Conservation (phyloP, 1,139 yeast genomes). For the Starmera stellimalicola region DNA sequence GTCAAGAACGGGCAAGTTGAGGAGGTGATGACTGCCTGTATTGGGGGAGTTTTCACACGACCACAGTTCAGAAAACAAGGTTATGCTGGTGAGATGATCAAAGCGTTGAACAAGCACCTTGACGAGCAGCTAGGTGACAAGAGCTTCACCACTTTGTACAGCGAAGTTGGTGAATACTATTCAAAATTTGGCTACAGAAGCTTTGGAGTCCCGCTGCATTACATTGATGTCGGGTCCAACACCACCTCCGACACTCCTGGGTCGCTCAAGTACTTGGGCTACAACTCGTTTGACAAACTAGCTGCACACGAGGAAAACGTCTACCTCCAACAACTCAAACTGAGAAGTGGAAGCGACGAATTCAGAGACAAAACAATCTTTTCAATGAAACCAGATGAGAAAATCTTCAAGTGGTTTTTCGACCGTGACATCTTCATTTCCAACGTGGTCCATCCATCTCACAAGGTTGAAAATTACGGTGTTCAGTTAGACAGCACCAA, state of each 20-base stretch:
- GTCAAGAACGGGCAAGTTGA: constrained; percentile 18
- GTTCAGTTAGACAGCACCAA: constrained; percentile 9
- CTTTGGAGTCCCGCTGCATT: constrained; percentile 34
- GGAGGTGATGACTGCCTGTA: constrained; percentile 38
- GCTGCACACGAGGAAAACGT: constrained; percentile 23
- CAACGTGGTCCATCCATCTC: constrained; percentile 10
- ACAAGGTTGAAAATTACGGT: constrained; percentile 4
- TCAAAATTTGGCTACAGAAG: constrained; percentile 48
- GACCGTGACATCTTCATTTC: constrained; percentile 31
- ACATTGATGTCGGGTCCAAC: constrained; percentile 3
- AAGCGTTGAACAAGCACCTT: constrained; percentile 24
- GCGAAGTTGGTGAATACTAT: constrained; percentile 68
- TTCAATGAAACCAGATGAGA: constrained; percentile 28
- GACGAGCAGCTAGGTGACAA: constrained; percentile 23
- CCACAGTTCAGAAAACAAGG: constrained; percentile 53
- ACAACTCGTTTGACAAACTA: constrained; percentile 25
- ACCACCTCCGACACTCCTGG: constrained; percentile 8
- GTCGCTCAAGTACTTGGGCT: constrained; percentile 21
- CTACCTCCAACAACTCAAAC: constrained; percentile 18
- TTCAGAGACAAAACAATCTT: constrained; percentile 21
- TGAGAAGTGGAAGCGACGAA: constrained; percentile 17
- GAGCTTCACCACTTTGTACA: constrained; percentile 29
- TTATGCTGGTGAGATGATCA: constrained; percentile 50
- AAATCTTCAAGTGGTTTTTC: constrained; percentile 32
- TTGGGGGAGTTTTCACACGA: constrained; percentile 61